Conservation (phyloP, 352 stramenopile species). For the Pythium pyrilobum region DNA sequence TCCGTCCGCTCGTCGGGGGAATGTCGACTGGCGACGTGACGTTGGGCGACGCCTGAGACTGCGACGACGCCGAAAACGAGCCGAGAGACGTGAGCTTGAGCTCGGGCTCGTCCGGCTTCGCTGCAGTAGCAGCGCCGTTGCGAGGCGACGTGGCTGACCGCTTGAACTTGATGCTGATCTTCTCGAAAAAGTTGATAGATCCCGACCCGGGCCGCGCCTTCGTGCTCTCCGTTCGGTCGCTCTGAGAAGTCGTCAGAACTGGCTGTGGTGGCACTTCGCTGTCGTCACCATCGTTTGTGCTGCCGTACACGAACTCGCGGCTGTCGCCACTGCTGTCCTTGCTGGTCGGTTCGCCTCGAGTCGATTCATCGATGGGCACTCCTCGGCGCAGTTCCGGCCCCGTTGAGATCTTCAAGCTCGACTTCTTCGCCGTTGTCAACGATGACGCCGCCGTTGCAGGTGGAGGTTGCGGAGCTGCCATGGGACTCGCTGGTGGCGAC, state of each 20-base stretch:
- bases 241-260: not conserved
- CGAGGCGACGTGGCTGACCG: constrained; percentile 40
- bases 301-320: constrained; percentile 10
- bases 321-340: constrained; percentile 12
- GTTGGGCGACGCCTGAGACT: not conserved
- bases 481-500: constrained; percentile 17
- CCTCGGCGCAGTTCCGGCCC: not conserved
- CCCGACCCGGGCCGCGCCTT: constrained; percentile 22
- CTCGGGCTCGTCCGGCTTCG: constrained; percentile 7
- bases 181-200: constrained; percentile 80
- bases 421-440: not conserved
- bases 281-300: constrained; percentile 32
- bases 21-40: constrained; percentile 8
- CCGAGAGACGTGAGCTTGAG: not conserved
- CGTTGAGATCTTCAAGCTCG: constrained; percentile 9
- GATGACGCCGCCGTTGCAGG: constrained; percentile 1
- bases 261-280: constrained; percentile 8
- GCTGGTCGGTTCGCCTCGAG: not conserved
- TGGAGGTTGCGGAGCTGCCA: constrained; percentile 12
- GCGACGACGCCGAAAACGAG: constrained; percentile 18
- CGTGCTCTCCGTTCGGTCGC: not conserved
- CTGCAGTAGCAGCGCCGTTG: not conserved
- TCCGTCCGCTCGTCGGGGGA: constrained; percentile 9
- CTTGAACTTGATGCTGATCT: constrained; percentile 81
- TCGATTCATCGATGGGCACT: not conserved